These are phyloP conservation scores for Carex pumila DNA, from an alignment of 176 grass and related monocot species.

Conservation along the genomic window DNA sequence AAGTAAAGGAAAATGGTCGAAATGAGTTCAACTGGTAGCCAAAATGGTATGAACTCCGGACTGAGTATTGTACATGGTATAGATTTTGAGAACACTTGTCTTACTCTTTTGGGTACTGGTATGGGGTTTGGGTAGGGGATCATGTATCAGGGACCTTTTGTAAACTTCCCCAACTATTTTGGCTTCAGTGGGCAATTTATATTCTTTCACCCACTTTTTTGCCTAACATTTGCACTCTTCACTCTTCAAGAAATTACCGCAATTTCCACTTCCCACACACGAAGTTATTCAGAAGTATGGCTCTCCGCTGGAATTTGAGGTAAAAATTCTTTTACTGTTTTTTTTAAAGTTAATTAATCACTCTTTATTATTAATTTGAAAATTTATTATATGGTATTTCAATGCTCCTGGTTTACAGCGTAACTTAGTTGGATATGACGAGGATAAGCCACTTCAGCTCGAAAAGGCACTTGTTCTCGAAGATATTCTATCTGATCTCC, in stretches of 20 bases:
- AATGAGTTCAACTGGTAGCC: background rate
- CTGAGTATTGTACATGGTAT: background rate
- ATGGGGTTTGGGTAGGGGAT: background rate
- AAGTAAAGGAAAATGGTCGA: background rate
- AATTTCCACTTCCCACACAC: slow-evolving; percentile 92
- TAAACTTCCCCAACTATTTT: background rate
- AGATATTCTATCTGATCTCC: slow-evolving; percentile 88
- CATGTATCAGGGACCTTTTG: background rate
- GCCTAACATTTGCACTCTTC: slow-evolving; percentile 23
- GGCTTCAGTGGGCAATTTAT: background rate
- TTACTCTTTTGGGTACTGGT: background rate
- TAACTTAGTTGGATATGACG: slow-evolving; percentile 74
- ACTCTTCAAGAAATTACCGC: slow-evolving; percentile 58
- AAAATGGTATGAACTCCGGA: background rate
- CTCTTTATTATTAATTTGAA: slow-evolving; percentile 4
- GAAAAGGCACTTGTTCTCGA: slow-evolving; percentile 71
- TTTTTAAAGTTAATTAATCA: background rate
- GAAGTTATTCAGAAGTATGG: slow-evolving; percentile 68
- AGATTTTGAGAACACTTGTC: background rate
- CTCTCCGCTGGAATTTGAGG: slow-evolving; percentile 75
- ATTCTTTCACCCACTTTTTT: background rate
- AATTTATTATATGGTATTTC: slow-evolving; percentile 19
- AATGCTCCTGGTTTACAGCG: slow-evolving; percentile 31
- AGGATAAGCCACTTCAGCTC: slow-evolving; percentile 38
- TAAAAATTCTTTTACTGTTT: slow-evolving; percentile 19